Conservation (phyloP, 176 grass and related monocot species). For the Cocos nucifera region DNA sequence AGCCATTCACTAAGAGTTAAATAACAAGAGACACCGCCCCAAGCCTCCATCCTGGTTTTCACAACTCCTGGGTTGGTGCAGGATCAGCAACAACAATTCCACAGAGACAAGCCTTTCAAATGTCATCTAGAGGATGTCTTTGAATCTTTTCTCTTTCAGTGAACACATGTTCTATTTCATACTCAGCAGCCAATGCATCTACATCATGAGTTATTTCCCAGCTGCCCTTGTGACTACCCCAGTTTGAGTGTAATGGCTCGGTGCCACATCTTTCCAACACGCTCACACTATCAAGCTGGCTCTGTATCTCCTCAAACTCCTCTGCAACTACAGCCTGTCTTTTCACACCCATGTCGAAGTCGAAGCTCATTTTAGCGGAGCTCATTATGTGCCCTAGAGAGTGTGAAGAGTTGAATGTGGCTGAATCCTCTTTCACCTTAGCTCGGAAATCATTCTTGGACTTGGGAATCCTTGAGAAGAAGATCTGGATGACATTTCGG, state of each 20-base stretch:
- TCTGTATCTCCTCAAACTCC: constrained; percentile 64
- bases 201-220: constrained; percentile 46
- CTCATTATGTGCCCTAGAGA: constrained; percentile 17
- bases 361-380: constrained; percentile 51
- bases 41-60: no score
- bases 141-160: constrained; percentile 8
- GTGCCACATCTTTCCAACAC: constrained; percentile 47
- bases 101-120: not conserved
- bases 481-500: constrained; percentile 56
- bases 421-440: constrained; percentile 35
- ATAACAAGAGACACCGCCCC: no score
- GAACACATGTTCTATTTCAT: constrained; percentile 27
- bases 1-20: no score
- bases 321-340: constrained; percentile 41
- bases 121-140: not conserved
- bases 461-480: constrained; percentile 46
- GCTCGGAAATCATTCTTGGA: constrained; percentile 58
- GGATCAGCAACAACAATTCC: no score
- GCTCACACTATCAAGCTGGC: constrained; percentile 49
- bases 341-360: constrained; percentile 33
- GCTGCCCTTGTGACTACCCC: constrained; percentile 15
- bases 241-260: constrained; percentile 37
- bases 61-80: no score
- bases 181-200: constrained; percentile 38
- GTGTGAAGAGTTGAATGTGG: constrained; percentile 22